phyloP scores from a whole-genome alignment of 1,139 yeast species.

The Diutina rugosa region DNA sequence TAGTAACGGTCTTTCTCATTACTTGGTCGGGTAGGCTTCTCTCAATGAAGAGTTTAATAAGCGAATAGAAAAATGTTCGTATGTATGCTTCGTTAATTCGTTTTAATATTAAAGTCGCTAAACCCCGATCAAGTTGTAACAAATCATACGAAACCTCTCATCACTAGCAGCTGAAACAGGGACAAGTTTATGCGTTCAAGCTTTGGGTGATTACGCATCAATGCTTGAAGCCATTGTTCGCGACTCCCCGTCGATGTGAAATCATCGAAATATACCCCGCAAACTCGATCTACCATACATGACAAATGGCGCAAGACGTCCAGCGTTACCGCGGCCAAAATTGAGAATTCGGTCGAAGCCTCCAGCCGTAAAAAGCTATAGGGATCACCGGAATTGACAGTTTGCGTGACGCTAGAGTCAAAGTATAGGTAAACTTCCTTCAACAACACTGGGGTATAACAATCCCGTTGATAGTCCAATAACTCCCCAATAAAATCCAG shows the following conservation, averaged over 20 bases:
- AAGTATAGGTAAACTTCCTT: constrained; percentile 23
- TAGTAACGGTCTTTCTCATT: too few species aligned
- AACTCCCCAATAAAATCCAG: constrained; percentile 19
- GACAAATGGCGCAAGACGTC: constrained; percentile 24
- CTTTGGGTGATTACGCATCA: neutral
- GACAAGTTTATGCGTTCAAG: constrained; percentile 1
- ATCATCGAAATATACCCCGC: constrained; percentile 24
- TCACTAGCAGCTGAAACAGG: neutral
- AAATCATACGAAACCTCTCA: neutral
- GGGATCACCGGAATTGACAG: neutral
- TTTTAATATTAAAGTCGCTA: too few species aligned
- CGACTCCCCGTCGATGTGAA: constrained; percentile 3
- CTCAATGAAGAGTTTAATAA: neutral
- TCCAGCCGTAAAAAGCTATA: neutral
- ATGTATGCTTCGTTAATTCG: neutral
- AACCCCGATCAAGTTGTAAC: neutral
- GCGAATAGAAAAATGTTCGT: neutral
- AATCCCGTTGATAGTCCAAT: constrained; percentile 12
- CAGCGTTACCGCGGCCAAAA: constrained; percentile 19
- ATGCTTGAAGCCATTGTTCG: neutral
- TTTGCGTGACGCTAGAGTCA: constrained; percentile 14
- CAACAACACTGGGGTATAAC: constrained; percentile 3
- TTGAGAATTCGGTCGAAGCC: constrained; percentile 11
- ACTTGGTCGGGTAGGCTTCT: too few species aligned
- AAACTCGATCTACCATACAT: constrained; percentile 21